These are phyloP conservation scores for Mycotypha africana DNA, from an alignment of 371 early-diverging fungal genomes.

Conservation along the genomic window DNA sequence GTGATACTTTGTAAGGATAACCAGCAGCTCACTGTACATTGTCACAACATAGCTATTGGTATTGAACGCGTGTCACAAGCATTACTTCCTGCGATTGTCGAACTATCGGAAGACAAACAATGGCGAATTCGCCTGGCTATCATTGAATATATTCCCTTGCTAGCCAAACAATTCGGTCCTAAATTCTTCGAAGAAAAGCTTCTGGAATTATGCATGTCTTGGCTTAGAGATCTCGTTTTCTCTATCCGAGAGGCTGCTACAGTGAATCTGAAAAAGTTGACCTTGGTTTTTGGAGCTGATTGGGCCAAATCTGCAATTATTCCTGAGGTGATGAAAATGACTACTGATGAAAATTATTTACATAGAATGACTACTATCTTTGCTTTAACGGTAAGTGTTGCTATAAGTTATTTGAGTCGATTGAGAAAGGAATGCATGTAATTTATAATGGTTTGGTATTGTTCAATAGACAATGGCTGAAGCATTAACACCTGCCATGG, in stretches of 20 bases:
- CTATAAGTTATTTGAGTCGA: neutral
- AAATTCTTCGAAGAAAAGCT: conserved; percentile 96
- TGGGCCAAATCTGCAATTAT: conserved; percentile 94
- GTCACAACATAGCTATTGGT: conserved; percentile 90
- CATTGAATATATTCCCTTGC: conserved; percentile 95
- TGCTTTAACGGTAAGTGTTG: conserved; percentile 76
- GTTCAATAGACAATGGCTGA: conserved; percentile 76
- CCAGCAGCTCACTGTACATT: too few species aligned
- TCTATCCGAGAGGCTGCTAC: conserved; percentile 98
- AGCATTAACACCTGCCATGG: conserved; percentile 79
- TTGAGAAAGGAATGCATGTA: too few species aligned
- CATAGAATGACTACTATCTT: conserved; percentile 97
- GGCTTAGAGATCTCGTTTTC: conserved; percentile 94
- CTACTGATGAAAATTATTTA: conserved; percentile 84
- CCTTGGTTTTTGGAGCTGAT: conserved; percentile 96
- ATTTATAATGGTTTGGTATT: neutral
- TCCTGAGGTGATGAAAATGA: conserved; percentile 90
- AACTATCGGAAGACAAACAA: conserved; percentile 97
- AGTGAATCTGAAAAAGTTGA: conserved; percentile 83
- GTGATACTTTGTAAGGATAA: neutral
- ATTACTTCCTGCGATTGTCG: conserved; percentile 95
- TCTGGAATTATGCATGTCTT: conserved; percentile 89
- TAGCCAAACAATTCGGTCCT: conserved; percentile 92
- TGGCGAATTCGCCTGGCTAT: conserved; percentile 98
- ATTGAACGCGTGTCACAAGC: conserved; percentile 96